These are phyloP conservation scores for Myochromella boudieri DNA, from an alignment of 768 basidiomycete genomes.

Conservation along the genomic window DNA sequence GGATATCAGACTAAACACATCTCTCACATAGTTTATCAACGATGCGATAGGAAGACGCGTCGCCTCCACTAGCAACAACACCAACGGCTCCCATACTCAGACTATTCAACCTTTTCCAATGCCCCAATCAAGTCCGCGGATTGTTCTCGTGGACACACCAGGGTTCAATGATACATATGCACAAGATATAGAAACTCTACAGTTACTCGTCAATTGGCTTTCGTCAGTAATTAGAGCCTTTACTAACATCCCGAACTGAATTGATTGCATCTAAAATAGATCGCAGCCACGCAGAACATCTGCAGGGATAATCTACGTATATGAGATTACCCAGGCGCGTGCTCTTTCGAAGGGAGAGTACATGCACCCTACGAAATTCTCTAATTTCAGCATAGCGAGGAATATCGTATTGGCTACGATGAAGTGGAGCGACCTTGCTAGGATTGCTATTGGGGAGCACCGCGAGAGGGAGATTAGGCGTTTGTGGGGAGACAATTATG, in stretches of 20 bases:
- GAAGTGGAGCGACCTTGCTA: constrained; percentile 5
- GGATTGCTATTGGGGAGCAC: background rate
- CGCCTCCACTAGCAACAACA: constrained; percentile 20
- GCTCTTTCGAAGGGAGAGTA: background rate
- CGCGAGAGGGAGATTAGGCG: background rate
- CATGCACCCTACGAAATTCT: constrained; percentile 6
- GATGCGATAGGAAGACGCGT: constrained; percentile 15
- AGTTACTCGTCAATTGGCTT: constrained; percentile 26
- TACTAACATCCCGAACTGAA: background rate
- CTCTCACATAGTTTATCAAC: constrained; percentile 24
- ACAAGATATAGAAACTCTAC: constrained; percentile 22
- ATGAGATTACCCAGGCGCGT: constrained; percentile 6
- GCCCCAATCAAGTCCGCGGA: constrained; percentile 1
- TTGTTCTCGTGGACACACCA: constrained; percentile 31
- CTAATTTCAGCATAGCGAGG: background rate
- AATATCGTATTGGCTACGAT: constrained; percentile 1
- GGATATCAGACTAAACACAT: no score
- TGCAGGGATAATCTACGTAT: constrained; percentile 3
- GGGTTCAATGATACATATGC: constrained; percentile 27
- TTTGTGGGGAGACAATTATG: background rate
- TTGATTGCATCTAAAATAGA: constrained; percentile 7
- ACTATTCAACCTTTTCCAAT: constrained; percentile 14
- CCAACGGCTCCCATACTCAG: constrained; percentile 25
- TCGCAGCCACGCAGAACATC: constrained; percentile 11
- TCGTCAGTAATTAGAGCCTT: constrained; percentile 15